These are phyloP conservation scores for Phaseolus coccineus DNA, from an alignment of 331 rosid species.

Conservation along the genomic window DNA sequence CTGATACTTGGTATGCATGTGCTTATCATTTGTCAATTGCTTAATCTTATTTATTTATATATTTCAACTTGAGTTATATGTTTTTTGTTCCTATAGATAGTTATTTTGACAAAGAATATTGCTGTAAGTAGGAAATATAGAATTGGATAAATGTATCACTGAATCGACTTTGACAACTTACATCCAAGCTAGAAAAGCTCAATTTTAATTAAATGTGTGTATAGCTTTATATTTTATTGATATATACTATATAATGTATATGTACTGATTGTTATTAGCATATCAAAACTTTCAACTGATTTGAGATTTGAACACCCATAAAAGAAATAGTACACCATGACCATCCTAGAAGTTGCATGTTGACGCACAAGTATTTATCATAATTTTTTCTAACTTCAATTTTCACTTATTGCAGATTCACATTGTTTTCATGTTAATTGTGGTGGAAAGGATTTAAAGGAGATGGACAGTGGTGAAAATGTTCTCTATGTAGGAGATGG, in stretches of 20 bases:
- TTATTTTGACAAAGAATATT: slow-evolving; percentile 23
- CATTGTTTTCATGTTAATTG: slow-evolving; percentile 77
- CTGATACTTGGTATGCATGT: not conserved
- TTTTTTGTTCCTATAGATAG: not conserved
- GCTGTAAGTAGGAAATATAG: slow-evolving; percentile 3
- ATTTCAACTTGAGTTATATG: not conserved
- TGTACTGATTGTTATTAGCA: not conserved
- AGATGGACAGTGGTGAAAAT: slow-evolving; percentile 51
- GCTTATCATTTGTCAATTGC: not conserved
- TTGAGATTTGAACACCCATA: slow-evolving; percentile 18
- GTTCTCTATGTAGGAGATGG: slow-evolving; percentile 72
- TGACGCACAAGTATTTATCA: slow-evolving; percentile 16
- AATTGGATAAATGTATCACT: slow-evolving; percentile 25
- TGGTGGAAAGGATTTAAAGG: slow-evolving; percentile 68
- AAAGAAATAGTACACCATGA: not conserved
- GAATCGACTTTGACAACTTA: slow-evolving; percentile 12
- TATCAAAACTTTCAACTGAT: not conserved
- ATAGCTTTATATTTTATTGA: not conserved
- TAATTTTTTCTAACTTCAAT: slow-evolving; percentile 23
- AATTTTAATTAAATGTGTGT: slow-evolving; percentile 4
- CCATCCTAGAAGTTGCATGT: slow-evolving; percentile 27
- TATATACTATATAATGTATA: not conserved
- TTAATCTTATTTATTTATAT: not conserved
- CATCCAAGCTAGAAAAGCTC: slow-evolving; percentile 1
- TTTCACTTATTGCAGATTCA: slow-evolving; percentile 64